A percentile compares a stretch with the other conserved stretches of the same genome.
Evolutionary conservation across 177 flowering plant species (phyloP).

Genomic region (Tripterygium wilfordii): DNA sequence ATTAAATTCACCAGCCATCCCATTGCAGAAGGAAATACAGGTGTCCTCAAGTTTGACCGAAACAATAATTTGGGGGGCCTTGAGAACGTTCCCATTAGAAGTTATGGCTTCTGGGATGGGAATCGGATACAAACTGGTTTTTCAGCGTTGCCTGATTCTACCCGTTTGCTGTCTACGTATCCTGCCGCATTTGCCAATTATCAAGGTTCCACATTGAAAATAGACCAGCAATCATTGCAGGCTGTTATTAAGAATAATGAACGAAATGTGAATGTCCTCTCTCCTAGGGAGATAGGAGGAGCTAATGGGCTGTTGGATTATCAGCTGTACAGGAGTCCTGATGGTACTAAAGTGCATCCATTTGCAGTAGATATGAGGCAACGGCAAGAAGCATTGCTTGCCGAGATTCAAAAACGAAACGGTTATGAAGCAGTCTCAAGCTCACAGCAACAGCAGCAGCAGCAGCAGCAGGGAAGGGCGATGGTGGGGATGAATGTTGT

Average conservation of each 20-base stretch:
- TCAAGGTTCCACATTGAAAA: slow-evolving; percentile 28
- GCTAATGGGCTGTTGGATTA: slow-evolving; percentile 39
- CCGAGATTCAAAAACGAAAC: slow-evolving; percentile 54
- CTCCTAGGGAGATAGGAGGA: slow-evolving; percentile 27
- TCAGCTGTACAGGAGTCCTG: slow-evolving; percentile 32
- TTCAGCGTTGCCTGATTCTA: slow-evolving; percentile 56
- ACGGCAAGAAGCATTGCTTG: slow-evolving; percentile 25
- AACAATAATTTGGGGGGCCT: slow-evolving; percentile 23
- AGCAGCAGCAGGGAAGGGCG: slow-evolving; percentile 44
- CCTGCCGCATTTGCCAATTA: slow-evolving; percentile 48
- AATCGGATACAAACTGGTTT: slow-evolving; percentile 51
- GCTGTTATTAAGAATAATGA: slow-evolving; percentile 29
- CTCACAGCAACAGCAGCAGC: too few relatives aligned
- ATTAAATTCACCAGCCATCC: slow-evolving; percentile 24
- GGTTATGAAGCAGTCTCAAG: slow-evolving; percentile 43
- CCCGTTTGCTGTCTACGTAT: slow-evolving; percentile 52
- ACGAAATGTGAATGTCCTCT: slow-evolving; percentile 30
- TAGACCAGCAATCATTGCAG: slow-evolving; percentile 42
- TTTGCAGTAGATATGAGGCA: slow-evolving; percentile 43
- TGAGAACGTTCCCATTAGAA: slow-evolving; percentile 47
- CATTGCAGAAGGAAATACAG: slow-evolving; percentile 15
- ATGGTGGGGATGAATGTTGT: slow-evolving; percentile 48
- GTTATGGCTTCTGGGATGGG: slow-evolving; percentile 79
- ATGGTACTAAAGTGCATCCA: slow-evolving; percentile 34
- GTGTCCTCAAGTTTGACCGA: slow-evolving; percentile 24